Evolutionary conservation across 2,329 filamentous ascomycete species (phyloP).

Genomic region (Plectosphaerella cucumerina): DNA sequence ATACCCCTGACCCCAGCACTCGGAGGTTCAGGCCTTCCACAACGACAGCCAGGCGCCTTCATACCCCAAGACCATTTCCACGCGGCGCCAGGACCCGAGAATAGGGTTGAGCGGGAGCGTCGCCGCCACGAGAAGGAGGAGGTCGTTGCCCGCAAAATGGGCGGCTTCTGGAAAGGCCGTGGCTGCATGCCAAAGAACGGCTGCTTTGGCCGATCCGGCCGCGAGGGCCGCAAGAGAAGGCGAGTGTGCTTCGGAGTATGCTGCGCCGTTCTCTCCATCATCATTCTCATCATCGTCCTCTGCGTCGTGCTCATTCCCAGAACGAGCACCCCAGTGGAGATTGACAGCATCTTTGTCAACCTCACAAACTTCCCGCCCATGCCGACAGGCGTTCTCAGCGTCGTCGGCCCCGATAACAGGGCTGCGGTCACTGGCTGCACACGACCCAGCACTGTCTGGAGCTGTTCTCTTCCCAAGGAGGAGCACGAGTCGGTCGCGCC

Average conservation of each 20-base stretch:
- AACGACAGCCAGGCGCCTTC: slow-evolving; percentile 39
- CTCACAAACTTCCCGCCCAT: slow-evolving; percentile 83
- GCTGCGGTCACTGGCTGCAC: slow-evolving; percentile 66
- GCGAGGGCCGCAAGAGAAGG: slow-evolving; percentile 60
- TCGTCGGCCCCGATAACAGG: slow-evolving; percentile 68
- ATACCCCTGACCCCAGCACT: slow-evolving; percentile 48
- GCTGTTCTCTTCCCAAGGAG: slow-evolving; percentile 78
- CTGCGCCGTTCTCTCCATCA: slow-evolving; percentile 45
- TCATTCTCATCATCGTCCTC: slow-evolving; percentile 55
- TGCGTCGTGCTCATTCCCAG: slow-evolving; percentile 51
- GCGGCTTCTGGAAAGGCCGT: slow-evolving; percentile 62
- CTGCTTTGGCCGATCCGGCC: slow-evolving; percentile 59
- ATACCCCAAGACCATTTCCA: slow-evolving; percentile 39
- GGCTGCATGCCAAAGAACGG: slow-evolving; percentile 59
- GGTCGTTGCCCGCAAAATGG: slow-evolving; percentile 48
- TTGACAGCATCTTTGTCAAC: slow-evolving; percentile 68
- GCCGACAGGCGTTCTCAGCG: slow-evolving; percentile 75
- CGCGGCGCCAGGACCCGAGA: slow-evolving; percentile 32
- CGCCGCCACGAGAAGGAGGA: slow-evolving; percentile 65
- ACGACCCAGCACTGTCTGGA: slow-evolving; percentile 73
- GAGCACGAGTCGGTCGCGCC: slow-evolving; percentile 60
- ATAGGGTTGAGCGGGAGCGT: slow-evolving; percentile 46
- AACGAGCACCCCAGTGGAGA: slow-evolving; percentile 10
- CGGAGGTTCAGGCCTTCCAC: slow-evolving; percentile 24
- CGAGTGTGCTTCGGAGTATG: slow-evolving; percentile 54